A percentile compares a stretch with the other conserved stretches of the same genome.
Evolutionary conservation across 495 filamentous ascomycete species (phyloP).

Genomic region (Hypomontagnella monticulosa): DNA sequence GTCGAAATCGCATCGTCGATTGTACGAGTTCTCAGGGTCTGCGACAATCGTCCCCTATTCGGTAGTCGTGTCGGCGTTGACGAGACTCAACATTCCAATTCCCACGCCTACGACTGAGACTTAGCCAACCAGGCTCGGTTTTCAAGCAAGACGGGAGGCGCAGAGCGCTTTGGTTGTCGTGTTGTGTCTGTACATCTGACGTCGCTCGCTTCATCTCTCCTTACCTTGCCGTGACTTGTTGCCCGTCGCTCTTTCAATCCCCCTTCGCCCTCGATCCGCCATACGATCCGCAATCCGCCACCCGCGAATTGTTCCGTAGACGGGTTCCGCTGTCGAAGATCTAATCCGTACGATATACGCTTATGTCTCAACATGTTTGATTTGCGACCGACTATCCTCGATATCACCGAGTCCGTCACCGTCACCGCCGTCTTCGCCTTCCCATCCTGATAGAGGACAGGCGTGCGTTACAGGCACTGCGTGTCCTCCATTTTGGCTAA

Average conservation of each 20-base stretch:
- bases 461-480: slow-evolving; percentile 40
- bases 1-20: slow-evolving; percentile 23
- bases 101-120: slow-evolving; percentile 22
- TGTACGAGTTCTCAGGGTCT: slow-evolving; percentile 29
- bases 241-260: slow-evolving; percentile 38
- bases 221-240: slow-evolving; percentile 12
- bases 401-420: slow-evolving; percentile 42
- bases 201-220: slow-evolving; percentile 43
- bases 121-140: slow-evolving; percentile 17
- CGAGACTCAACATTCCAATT: slow-evolving; percentile 42
- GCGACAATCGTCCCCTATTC: slow-evolving; percentile 19
- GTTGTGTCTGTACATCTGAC: slow-evolving; percentile 28
- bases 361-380: slow-evolving; percentile 61
- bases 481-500: slow-evolving; percentile 35
- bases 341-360: slow-evolving; percentile 19
- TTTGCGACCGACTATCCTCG: slow-evolving; percentile 48
- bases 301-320: slow-evolving; percentile 15
- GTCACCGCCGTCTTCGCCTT: slow-evolving; percentile 30
- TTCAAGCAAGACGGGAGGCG: slow-evolving; percentile 30
- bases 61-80: slow-evolving; percentile 19
- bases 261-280: slow-evolving; percentile 16
- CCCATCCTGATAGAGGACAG: slow-evolving; percentile 51
- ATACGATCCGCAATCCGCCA: slow-evolving; percentile 4
- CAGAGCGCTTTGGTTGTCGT: slow-evolving; percentile 33
- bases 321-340: slow-evolving; percentile 19